These are phyloP conservation scores for Fusarium sp. DNA, from an alignment of 2,329 filamentous ascomycete genomes.

Conservation along the genomic window DNA sequence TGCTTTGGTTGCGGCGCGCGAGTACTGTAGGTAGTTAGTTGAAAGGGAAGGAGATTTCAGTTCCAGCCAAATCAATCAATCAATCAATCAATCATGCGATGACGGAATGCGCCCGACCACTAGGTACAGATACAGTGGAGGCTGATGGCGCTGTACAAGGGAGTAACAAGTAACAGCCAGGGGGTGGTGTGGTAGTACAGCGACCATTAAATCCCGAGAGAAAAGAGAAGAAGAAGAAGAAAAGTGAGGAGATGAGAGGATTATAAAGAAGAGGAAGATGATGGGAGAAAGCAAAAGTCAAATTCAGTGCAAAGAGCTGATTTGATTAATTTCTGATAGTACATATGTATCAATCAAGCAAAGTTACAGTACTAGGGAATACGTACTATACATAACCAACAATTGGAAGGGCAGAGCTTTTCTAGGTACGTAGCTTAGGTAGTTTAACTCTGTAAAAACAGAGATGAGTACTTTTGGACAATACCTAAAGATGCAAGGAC, in stretches of 20 bases:
- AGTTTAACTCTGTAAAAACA: neutral
- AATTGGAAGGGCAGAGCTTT: conserved; percentile 4
- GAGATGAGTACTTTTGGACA: neutral
- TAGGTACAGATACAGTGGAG: conserved; percentile 6
- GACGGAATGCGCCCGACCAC: conserved; percentile 36
- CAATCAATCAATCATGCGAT: conserved; percentile 17
- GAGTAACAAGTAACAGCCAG: neutral
- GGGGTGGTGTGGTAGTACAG: conserved; percentile 11
- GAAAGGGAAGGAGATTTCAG: conserved; percentile 32
- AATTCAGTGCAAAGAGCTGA: conserved; percentile 23
- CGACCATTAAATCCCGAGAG: neutral
- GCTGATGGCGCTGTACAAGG: conserved; percentile 4
- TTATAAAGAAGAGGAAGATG: neutral
- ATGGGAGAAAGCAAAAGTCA: neutral
- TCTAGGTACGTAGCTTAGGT: neutral
- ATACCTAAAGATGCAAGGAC: neutral
- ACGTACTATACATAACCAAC: neutral
- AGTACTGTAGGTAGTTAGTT: conserved; percentile 5
- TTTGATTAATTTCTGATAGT: conserved; percentile 24
- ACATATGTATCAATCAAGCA: neutral
- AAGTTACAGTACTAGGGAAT: too few relatives aligned
- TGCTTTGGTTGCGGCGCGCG: neutral
- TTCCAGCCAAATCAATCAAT: conserved; percentile 4
- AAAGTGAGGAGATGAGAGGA: neutral
- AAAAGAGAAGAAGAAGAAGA: neutral